Evolutionary conservation across 2,329 filamentous ascomycete species (phyloP).

Genomic region (Diaporthe longicolla): DNA sequence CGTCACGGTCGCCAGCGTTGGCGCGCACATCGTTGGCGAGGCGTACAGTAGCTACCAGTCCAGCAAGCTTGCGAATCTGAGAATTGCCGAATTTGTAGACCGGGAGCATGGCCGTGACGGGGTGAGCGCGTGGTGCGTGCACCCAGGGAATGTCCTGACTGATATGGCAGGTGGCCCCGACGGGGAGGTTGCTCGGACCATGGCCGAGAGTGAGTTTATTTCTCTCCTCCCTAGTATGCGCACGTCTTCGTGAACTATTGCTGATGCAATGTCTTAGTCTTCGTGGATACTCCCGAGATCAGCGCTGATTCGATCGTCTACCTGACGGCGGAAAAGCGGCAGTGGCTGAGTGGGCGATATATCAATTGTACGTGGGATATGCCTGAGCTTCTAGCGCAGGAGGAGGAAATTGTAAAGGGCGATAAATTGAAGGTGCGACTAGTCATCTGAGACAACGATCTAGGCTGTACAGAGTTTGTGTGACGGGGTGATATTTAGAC

Average conservation of each 20-base stretch:
- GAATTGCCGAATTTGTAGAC: slow-evolving; percentile 61
- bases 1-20: slow-evolving; percentile 59
- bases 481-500: not conserved
- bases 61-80: slow-evolving; percentile 60
- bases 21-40: slow-evolving; percentile 49
- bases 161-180: slow-evolving; percentile 47
- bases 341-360: slow-evolving; percentile 35
- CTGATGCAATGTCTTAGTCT: slow-evolving; percentile 18
- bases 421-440: slow-evolving; percentile 30
- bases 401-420: slow-evolving; percentile 18
- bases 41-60: slow-evolving; percentile 58
- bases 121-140: slow-evolving; percentile 57
- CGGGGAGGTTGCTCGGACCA: not conserved
- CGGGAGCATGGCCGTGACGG: slow-evolving; percentile 58
- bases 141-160: slow-evolving; percentile 59
- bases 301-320: slow-evolving; percentile 35
- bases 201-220: slow-evolving; percentile 19
- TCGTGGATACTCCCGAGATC: slow-evolving; percentile 23
- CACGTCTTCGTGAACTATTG: not conserved
- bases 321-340: slow-evolving; percentile 26
- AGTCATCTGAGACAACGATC: not conserved
- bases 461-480: not conserved
- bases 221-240: too few relatives aligned
- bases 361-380: slow-evolving; percentile 35
- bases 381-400: slow-evolving; percentile 13